phyloP scores from a whole-genome alignment of 2,329 filamentous ascomycete genomes.

The Xylaria sp. region DNA sequence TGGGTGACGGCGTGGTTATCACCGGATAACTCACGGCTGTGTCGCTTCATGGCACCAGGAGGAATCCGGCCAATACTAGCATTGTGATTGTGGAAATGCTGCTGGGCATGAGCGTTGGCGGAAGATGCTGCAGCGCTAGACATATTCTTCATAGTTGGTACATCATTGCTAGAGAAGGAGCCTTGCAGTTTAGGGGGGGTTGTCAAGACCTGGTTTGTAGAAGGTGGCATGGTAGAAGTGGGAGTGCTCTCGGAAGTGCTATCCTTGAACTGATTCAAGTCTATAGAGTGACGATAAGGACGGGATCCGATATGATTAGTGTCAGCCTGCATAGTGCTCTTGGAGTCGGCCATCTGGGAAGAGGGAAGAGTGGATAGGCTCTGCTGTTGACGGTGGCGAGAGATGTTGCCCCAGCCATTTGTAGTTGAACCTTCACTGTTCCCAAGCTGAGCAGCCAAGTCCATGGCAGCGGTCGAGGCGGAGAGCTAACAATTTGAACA shows the following conservation, averaged over 20 bases:
- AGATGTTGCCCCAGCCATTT: conserved; percentile 71
- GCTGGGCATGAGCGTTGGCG: conserved; percentile 67
- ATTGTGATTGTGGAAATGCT: conserved; percentile 80
- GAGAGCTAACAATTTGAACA: conserved; percentile 70
- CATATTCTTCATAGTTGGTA: conserved; percentile 82
- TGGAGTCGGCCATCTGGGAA: conserved; percentile 52
- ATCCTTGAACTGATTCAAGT: conserved; percentile 59
- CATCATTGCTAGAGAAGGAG: conserved; percentile 90
- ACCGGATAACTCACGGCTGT: conserved; percentile 76
- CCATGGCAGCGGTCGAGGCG: conserved; percentile 82
- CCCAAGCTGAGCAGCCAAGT: conserved; percentile 78
- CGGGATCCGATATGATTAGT: conserved; percentile 60
- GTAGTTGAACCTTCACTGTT: conserved; percentile 61
- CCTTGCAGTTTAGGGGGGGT: conserved; percentile 81
- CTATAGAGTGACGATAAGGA: conserved; percentile 68
- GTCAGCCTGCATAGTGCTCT: conserved; percentile 56
- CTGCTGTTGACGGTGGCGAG: conserved; percentile 75
- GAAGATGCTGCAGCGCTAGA: conserved; percentile 49
- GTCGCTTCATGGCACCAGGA: conserved; percentile 72
- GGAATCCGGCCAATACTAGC: conserved; percentile 84
- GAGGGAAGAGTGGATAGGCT: conserved; percentile 62
- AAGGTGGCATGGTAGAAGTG: conserved; percentile 57
- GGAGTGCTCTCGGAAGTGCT: conserved; percentile 54
- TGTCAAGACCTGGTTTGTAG: conserved; percentile 64
- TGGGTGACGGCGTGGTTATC: conserved; percentile 57